Percentiles rank a stretch among this genome's conserved stretches.
Conservation (phyloP, 2,329 filamentous ascomycete genomes). For the Incumbomyces lentus region DNA sequence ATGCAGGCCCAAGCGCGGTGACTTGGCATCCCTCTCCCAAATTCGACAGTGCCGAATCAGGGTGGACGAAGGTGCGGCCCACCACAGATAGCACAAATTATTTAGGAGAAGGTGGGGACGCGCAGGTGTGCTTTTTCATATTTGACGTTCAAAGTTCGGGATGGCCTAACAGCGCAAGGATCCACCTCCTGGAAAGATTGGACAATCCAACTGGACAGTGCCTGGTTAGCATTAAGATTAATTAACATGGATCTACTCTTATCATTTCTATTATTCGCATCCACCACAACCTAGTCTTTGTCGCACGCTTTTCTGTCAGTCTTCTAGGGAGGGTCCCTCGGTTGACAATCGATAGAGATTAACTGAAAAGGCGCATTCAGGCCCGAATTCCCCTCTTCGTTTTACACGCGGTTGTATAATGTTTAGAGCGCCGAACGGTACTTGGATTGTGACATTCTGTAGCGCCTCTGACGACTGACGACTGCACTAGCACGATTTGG, state of each 20-base stretch:
- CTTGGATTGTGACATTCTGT: too few relatives aligned
- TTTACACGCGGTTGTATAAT: too few relatives aligned
- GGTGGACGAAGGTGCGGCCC: not conserved
- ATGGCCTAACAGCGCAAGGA: not conserved
- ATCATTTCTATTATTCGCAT: not conserved
- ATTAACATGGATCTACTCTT: not conserved
- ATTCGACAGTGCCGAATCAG: slow-evolving; percentile 1
- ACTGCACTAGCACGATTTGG: too few relatives aligned
- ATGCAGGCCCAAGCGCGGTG: not conserved
- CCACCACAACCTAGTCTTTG: too few relatives aligned
- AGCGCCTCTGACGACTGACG: too few relatives aligned
- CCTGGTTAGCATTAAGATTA: slow-evolving; percentile 3
- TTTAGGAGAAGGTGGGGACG: slow-evolving; percentile 6
- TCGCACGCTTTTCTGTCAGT: too few relatives aligned
- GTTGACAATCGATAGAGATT: too few relatives aligned
- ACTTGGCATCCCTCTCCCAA: slow-evolving; percentile 2
- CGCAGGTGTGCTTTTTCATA: not conserved
- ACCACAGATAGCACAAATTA: not conserved
- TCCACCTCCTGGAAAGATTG: not conserved
- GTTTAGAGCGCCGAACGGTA: too few relatives aligned
- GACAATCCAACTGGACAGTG: not conserved
- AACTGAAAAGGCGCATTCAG: too few relatives aligned
- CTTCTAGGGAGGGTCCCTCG: too few relatives aligned
- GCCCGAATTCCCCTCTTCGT: too few relatives aligned
- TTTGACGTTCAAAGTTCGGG: not conserved